These are phyloP conservation scores for Boletus sp. DNA, from an alignment of 768 basidiomycete species.

Conservation along the genomic window DNA sequence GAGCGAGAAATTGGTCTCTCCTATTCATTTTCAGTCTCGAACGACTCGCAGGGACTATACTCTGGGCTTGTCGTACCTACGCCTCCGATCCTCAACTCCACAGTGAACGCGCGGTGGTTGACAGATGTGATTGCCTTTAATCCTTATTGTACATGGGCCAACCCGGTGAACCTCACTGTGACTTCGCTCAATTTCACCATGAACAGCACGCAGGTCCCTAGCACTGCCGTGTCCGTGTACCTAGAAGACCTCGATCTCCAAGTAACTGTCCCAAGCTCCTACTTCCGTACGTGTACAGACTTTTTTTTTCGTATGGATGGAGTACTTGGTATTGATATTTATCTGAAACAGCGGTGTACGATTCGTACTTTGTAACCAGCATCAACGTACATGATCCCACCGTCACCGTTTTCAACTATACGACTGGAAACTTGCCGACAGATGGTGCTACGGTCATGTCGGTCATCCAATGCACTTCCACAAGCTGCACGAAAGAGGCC, in stretches of 20 bases:
- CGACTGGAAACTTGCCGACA: slow-evolving; percentile 13
- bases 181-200: slow-evolving; percentile 15
- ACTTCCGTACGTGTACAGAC: slow-evolving; percentile 12
- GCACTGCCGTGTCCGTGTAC: slow-evolving; percentile 2
- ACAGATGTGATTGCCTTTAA: slow-evolving; percentile 22
- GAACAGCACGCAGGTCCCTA: slow-evolving; percentile 8
- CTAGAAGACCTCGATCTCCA: slow-evolving; percentile 6
- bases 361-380: slow-evolving; percentile 5
- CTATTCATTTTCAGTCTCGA: slow-evolving; percentile 8
- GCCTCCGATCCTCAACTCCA: slow-evolving; percentile 8
- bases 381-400: slow-evolving; percentile 17
- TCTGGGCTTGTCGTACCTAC: slow-evolving; percentile 11
- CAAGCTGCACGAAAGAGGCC: slow-evolving; percentile 4
- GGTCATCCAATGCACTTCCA: slow-evolving; percentile 11
- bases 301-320: not conserved
- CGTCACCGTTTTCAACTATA: slow-evolving; percentile 11
- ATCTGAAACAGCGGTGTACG: slow-evolving; percentile 3
- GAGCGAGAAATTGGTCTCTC: slow-evolving; percentile 12
- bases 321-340: not conserved
- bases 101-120: slow-evolving; percentile 19
- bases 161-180: slow-evolving; percentile 13
- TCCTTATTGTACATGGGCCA: slow-evolving; percentile 22
- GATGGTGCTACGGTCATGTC: slow-evolving; percentile 17
- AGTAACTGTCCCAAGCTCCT: slow-evolving; percentile 13
- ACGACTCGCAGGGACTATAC: slow-evolving; percentile 11